Evolutionary conservation across 2,329 filamentous ascomycete species (phyloP).

Genomic region (Trichoderma cornu-damae): DNA sequence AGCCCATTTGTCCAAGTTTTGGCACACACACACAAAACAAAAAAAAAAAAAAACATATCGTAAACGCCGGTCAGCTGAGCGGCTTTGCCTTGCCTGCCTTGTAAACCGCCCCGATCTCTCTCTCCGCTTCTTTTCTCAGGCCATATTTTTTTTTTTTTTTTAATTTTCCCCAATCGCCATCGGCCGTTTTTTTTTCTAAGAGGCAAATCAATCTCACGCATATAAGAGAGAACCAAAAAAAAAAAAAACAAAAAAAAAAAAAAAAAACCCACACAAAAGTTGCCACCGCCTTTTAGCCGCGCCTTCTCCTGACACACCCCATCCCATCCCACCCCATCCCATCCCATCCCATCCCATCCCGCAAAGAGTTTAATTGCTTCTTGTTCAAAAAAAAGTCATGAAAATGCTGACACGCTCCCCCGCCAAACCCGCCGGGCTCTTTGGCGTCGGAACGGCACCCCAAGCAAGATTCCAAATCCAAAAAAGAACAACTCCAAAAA

Average conservation of each 20-base stretch:
- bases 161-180: no score
- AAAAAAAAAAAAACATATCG: no score
- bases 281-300: not conserved
- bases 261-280: not conserved
- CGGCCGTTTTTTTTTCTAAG: no score
- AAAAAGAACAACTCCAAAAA: not conserved
- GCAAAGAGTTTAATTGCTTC: not conserved
- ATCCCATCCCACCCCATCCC: no score
- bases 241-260: not conserved
- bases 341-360: no score
- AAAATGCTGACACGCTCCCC: no score
- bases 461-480: slow-evolving; percentile 6
- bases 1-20: slow-evolving; percentile 6
- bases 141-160: no score
- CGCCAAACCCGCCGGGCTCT: not conserved
- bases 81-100: slow-evolving; percentile 13
- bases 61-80: slow-evolving; percentile 18
- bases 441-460: not conserved
- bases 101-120: not conserved
- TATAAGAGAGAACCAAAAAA: no score
- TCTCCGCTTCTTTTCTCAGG: no score
- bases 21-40: no score
- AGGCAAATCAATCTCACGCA: not conserved
- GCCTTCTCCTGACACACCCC: not conserved
- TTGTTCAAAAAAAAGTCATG: no score